phyloP scores from a whole-genome alignment of 164 flowering plant species.

The Vitis rupestris region DNA sequence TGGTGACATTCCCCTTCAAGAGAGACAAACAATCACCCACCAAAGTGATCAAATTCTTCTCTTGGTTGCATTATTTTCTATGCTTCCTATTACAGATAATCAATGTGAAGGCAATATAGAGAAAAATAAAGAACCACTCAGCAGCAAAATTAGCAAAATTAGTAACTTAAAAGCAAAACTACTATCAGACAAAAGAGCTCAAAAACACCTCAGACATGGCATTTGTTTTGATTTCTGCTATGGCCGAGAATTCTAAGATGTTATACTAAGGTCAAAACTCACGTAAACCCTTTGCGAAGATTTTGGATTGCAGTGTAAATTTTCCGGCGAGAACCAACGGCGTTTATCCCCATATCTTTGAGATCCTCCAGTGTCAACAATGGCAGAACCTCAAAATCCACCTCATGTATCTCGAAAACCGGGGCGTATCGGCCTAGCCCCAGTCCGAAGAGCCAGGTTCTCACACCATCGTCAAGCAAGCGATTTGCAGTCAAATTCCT shows the following conservation, averaged over 20 bases:
- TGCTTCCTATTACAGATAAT: too few species aligned
- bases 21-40: too few species aligned
- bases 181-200: slow-evolving; percentile 4
- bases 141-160: not conserved
- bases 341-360: slow-evolving; percentile 39
- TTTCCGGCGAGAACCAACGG: slow-evolving; percentile 38
- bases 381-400: slow-evolving; percentile 38
- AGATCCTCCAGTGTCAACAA: slow-evolving; percentile 37
- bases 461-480: slow-evolving; percentile 16
- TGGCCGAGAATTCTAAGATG: not conserved
- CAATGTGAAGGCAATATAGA: not conserved
- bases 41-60: too few species aligned
- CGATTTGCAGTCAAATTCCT: too few species aligned
- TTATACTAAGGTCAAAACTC: slow-evolving; percentile 8
- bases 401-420: slow-evolving; percentile 41
- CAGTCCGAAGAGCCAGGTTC: slow-evolving; percentile 29
- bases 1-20: too few species aligned
- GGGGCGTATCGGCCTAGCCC: slow-evolving; percentile 33
- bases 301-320: slow-evolving; percentile 29
- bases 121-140: slow-evolving; percentile 4
- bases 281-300: slow-evolving; percentile 29
- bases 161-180: not conserved
- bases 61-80: too few species aligned
- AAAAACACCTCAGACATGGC: slow-evolving; percentile 6
- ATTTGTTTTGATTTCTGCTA: not conserved